Conservation (phyloP, 441 rosid genomes). For the Eruca vesicaria region DNA sequence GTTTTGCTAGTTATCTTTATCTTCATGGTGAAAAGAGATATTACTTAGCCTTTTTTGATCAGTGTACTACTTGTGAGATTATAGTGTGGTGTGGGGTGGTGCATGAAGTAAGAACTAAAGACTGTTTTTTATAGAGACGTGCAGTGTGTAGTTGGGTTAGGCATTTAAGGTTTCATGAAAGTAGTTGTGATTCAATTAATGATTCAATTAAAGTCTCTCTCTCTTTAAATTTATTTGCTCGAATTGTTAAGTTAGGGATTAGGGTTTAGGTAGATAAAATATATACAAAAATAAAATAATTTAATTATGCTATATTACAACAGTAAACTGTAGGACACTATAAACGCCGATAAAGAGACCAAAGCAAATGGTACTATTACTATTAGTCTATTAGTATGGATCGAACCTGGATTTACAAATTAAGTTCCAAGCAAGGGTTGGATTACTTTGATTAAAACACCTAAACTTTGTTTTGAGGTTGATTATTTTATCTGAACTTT, state of each 20-base stretch:
- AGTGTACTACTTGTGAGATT: constrained; percentile 5
- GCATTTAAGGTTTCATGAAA: constrained; percentile 49
- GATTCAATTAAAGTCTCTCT: background rate
- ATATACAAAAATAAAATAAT: too few relatives aligned
- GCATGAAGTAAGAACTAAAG: background rate
- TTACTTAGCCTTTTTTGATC: constrained; percentile 21
- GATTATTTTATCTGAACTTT: background rate
- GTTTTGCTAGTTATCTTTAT: constrained; percentile 46
- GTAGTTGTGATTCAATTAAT: constrained; percentile 52
- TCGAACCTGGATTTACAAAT: background rate
- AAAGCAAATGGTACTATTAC: background rate
- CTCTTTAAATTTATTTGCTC: constrained; percentile 14
- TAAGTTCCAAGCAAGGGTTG: background rate
- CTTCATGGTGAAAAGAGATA: constrained; percentile 20
- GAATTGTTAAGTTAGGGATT: background rate
- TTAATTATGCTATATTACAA: too few relatives aligned
- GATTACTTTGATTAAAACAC: background rate
- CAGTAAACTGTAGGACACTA: background rate
- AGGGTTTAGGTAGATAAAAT: too few relatives aligned
- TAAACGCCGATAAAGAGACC: constrained; percentile 25
- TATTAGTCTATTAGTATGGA: too few relatives aligned
- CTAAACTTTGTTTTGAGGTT: background rate
- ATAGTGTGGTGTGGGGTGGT: constrained; percentile 7
- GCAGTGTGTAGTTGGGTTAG: constrained; percentile 39
- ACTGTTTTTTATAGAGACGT: constrained; percentile 30